Evolutionary conservation across 441 rosid species (phyloP).

Genomic region (Biscutella laevigata): DNA sequence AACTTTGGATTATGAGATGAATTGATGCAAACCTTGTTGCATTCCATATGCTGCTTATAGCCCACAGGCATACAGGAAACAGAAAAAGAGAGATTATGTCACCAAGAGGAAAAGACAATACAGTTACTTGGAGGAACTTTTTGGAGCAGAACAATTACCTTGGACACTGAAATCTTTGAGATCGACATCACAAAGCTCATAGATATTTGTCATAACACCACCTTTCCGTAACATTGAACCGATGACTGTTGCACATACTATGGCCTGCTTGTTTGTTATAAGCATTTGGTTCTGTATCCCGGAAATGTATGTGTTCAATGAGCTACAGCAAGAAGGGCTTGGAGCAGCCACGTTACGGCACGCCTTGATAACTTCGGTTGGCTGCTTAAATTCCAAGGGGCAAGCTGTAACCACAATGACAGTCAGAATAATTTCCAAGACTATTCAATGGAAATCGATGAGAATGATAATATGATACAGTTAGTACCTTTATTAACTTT

Average conservation of each 20-base stretch:
- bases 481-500: conserved; percentile 83
- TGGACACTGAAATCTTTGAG: conserved; percentile 94
- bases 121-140: not conserved
- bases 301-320: conserved; percentile 67
- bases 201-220: conserved; percentile 83
- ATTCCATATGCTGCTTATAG: conserved; percentile 53
- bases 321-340: conserved; percentile 88
- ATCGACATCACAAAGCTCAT: conserved; percentile 92
- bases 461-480: not conserved
- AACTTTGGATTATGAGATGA: not conserved
- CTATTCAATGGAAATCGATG: not conserved
- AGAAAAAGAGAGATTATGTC: conserved; percentile 20
- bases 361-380: conserved; percentile 68
- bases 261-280: conserved; percentile 92
- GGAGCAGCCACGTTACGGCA: conserved; percentile 87
- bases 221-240: conserved; percentile 78
- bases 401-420: conserved; percentile 53
- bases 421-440: conserved; percentile 10
- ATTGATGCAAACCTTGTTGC: conserved; percentile 52
- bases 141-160: conserved; percentile 37
- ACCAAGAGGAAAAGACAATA: conserved; percentile 15
- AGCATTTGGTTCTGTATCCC: conserved; percentile 88
- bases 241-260: conserved; percentile 72
- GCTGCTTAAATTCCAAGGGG: conserved; percentile 77
- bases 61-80: conserved; percentile 21